Conservation (phyloP, 192 early-diverging fungal genomes). For the Dissophora ornata region DNA sequence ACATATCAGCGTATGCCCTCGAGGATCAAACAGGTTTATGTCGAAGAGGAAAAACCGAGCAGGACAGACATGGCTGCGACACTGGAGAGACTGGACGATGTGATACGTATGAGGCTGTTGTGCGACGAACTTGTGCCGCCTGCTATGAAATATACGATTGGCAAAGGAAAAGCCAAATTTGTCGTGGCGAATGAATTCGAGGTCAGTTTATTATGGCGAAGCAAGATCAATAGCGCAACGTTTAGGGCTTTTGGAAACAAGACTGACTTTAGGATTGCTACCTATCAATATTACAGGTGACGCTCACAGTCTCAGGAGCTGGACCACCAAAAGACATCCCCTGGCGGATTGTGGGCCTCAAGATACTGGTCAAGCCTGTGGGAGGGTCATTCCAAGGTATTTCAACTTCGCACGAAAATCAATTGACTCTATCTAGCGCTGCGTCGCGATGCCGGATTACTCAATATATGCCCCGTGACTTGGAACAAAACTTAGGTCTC, state of each 20-base stretch:
- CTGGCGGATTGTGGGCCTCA: conserved; percentile 80
- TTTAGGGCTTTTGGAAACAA: too few relatives aligned
- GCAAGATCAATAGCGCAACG: not conserved
- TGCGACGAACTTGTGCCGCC: conserved; percentile 77
- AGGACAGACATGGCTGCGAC: conserved; percentile 70
- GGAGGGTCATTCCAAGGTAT: conserved; percentile 56
- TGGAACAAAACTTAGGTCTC: conserved; percentile 42
- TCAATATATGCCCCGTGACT: too few relatives aligned
- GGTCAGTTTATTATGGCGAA: conserved; percentile 45
- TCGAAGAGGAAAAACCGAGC: conserved; percentile 68
- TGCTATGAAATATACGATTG: conserved; percentile 69
- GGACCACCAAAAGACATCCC: conserved; percentile 58
- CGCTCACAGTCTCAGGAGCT: conserved; percentile 76
- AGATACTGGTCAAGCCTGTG: conserved; percentile 72
- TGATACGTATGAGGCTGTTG: conserved; percentile 78
- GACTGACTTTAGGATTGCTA: too few relatives aligned
- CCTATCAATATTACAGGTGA: conserved; percentile 53
- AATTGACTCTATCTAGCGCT: too few relatives aligned
- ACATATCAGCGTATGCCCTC: conserved; percentile 83
- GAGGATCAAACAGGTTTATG: conserved; percentile 71
- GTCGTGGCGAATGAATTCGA: conserved; percentile 77
- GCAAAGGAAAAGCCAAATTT: conserved; percentile 80
- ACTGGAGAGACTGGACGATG: conserved; percentile 71
- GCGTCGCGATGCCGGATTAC: too few relatives aligned
- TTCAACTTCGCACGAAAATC: too few relatives aligned